Evolutionary conservation across 495 filamentous ascomycete species (phyloP).

Genomic region (Xylaria cubensis): DNA sequence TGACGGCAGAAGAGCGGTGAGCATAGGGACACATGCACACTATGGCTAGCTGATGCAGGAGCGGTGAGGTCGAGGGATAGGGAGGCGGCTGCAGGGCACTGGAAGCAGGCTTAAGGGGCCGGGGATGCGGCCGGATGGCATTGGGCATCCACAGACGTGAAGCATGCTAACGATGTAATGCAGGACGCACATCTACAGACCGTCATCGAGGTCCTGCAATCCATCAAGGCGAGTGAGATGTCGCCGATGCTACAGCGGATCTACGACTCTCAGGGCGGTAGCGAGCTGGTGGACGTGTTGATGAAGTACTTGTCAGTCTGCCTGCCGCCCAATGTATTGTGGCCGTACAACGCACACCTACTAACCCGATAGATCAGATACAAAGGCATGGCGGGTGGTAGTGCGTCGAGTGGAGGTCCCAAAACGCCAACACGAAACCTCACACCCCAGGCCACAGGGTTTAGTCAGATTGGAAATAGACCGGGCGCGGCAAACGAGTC

Average conservation of each 20-base stretch:
- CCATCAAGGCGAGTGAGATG: constrained; percentile 91
- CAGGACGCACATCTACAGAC: constrained; percentile 79
- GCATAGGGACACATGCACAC: constrained; percentile 13
- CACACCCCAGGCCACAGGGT: constrained; percentile 80
- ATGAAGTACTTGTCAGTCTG: constrained; percentile 76
- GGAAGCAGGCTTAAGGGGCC: constrained; percentile 17
- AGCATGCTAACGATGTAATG: constrained; percentile 38
- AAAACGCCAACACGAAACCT: constrained; percentile 56
- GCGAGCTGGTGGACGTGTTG: constrained; percentile 73
- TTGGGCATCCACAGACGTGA: constrained; percentile 5
- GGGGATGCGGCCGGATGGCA: constrained; percentile 4
- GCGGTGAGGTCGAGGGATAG: constrained; percentile 19
- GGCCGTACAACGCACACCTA: constrained; percentile 3
- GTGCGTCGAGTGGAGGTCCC: constrained; percentile 38
- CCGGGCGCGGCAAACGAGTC: constrained; percentile 71
- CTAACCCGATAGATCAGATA: constrained; percentile 56
- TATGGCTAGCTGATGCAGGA: constrained; percentile 1
- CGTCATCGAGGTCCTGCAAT: constrained; percentile 86
- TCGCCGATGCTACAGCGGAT: constrained; percentile 79
- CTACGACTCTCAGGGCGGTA: constrained; percentile 71
- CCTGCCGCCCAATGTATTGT: neutral
- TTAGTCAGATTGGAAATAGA: constrained; percentile 79
- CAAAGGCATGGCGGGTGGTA: constrained; percentile 76
- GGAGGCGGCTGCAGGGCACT: neutral
- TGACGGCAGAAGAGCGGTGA: constrained; percentile 28